phyloP scores from a whole-genome alignment of 805 yeast species.

The Kluyveromyces siamensis region DNA sequence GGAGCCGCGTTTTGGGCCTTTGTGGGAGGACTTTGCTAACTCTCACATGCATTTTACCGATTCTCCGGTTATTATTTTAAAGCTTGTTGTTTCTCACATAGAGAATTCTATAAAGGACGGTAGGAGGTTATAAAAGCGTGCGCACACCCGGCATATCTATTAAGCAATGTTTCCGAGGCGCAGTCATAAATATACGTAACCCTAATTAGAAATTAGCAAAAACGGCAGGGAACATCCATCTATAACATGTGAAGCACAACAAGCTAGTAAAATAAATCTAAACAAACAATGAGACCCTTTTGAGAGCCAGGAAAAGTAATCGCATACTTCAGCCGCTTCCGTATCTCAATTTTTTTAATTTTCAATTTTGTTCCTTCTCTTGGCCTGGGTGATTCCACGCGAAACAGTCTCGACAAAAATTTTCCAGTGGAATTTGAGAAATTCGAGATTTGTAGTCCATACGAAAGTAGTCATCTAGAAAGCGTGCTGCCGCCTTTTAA shows the following conservation, averaged over 20 bases:
- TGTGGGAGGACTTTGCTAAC: neutral
- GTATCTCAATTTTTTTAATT: too few relatives aligned
- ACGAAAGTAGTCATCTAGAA: neutral
- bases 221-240: too few relatives aligned
- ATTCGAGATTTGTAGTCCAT: neutral
- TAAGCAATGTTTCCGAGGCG: too few relatives aligned
- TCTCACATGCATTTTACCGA: neutral
- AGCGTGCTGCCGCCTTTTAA: neutral
- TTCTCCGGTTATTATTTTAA: neutral
- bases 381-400: neutral
- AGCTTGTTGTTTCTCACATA: neutral
- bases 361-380: neutral
- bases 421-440: constrained; percentile 20
- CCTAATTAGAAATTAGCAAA: too few relatives aligned
- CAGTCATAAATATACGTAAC: too few relatives aligned
- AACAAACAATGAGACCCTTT: too few relatives aligned
- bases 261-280: too few relatives aligned
- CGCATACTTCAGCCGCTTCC: too few relatives aligned
- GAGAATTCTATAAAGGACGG: neutral
- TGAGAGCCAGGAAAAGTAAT: too few relatives aligned
- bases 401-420: constrained; percentile 1
- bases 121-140: neutral
- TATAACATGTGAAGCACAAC: too few relatives aligned
- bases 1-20: constrained; percentile 50
- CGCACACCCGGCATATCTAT: neutral